Percentiles rank a stretch among this genome's conserved stretches.
Evolutionary conservation across 2,329 filamentous ascomycete species (phyloP).

Genomic region (Zymoseptoria crescenta): DNA sequence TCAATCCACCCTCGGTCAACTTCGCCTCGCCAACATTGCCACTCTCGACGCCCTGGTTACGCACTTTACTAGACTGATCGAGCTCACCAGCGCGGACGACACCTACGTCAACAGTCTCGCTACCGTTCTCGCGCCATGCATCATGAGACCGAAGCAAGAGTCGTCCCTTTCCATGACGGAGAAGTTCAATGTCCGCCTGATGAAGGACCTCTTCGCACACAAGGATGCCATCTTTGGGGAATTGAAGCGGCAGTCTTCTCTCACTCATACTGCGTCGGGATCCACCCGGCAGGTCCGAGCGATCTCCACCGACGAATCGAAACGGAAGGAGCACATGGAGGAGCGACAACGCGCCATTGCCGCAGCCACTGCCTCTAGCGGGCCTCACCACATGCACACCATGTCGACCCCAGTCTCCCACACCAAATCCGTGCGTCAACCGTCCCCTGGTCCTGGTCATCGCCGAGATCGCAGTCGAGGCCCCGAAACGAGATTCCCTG

Average conservation of each 20-base stretch:
- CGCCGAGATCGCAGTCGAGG: constrained; percentile 71
- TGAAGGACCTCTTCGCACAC: constrained; percentile 85
- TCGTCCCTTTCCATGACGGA: constrained; percentile 92
- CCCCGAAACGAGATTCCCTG: constrained; percentile 68
- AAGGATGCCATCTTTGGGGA: constrained; percentile 95
- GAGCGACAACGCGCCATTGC: constrained; percentile 77
- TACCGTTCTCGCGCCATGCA: constrained; percentile 68
- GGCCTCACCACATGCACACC: background rate
- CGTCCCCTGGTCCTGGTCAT: constrained; percentile 39
- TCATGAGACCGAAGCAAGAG: constrained; percentile 78
- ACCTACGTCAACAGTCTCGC: constrained; percentile 70
- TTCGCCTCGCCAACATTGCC: constrained; percentile 93
- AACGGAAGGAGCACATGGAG: constrained; percentile 87
- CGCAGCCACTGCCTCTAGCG: constrained; percentile 32
- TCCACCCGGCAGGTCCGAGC: constrained; percentile 60
- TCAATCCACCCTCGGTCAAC: constrained; percentile 89
- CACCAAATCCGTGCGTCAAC: background rate
- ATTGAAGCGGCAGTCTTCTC: constrained; percentile 78
- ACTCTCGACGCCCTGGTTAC: constrained; percentile 98
- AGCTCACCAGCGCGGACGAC: constrained; percentile 92
- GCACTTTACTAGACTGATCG: constrained; percentile 93
- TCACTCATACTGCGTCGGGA: constrained; percentile 56
- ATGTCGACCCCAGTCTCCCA: background rate
- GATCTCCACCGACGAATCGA: constrained; percentile 91
- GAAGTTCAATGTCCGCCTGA: constrained; percentile 80